Percentiles rank a stretch among this genome's conserved stretches.
Conservation (phyloP, 78 protist genomes). For the Protostelium mycophagum region DNA sequence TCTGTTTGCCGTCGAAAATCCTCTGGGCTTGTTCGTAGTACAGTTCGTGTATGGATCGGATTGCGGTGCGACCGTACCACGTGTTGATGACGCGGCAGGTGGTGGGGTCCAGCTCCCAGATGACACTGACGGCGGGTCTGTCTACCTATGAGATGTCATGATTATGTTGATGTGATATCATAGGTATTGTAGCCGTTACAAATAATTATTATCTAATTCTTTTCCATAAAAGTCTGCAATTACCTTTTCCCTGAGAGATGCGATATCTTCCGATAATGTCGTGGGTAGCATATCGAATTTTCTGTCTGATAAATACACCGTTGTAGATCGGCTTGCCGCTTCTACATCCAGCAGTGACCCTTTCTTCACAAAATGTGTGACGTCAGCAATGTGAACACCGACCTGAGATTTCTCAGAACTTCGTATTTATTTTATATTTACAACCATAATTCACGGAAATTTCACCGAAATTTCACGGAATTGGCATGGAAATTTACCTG, state of each 20-base stretch:
- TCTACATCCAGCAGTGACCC: conserved; percentile 76
- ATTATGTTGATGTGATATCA: not conserved
- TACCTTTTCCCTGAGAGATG: conserved; percentile 54
- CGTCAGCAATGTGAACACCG: conserved; percentile 93
- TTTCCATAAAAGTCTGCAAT: conserved; percentile 20
- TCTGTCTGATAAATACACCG: conserved; percentile 75
- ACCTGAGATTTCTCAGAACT: conserved; percentile 30
- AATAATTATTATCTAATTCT: too few species aligned
- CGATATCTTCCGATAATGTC: conserved; percentile 54
- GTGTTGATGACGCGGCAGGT: not conserved
- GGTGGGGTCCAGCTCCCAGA: conserved; percentile 15
- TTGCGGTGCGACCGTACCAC: conserved; percentile 59
- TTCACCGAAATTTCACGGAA: not conserved
- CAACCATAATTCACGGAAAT: too few species aligned
- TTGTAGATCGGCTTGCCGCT: conserved; percentile 63
- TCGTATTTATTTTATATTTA: not conserved
- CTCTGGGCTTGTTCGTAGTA: conserved; percentile 61
- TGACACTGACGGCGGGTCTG: conserved; percentile 41
- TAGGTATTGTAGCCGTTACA: too few species aligned
- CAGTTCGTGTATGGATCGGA: conserved; percentile 22
- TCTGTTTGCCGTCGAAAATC: conserved; percentile 28
- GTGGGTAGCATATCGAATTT: conserved; percentile 83
- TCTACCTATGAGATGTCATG: not conserved
- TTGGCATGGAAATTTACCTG: conserved; percentile 73
- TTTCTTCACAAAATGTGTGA: conserved; percentile 71